Percentiles rank a stretch among this genome's conserved stretches.
phyloP scores from a whole-genome alignment of 305 asterid species.

The Lippia alba region DNA sequence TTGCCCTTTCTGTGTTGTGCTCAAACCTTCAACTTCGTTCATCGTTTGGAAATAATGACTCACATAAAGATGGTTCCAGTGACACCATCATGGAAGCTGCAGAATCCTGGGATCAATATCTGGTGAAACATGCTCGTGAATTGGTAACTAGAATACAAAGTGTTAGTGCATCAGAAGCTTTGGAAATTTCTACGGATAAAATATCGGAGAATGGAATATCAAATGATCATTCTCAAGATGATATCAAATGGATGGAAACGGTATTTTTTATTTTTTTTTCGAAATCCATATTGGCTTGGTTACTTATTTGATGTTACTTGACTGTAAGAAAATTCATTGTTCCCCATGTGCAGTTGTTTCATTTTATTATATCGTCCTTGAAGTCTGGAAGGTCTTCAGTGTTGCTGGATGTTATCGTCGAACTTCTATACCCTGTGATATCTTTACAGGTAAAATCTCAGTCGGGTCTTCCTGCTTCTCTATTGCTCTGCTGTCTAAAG shows the following conservation, averaged over 20 bases:
- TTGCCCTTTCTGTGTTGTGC: conserved; percentile 84
- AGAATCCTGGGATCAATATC: conserved; percentile 70
- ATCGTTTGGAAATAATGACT: conserved; percentile 48
- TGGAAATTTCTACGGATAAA: conserved; percentile 51
- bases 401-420: conserved; percentile 91
- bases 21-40: conserved; percentile 85
- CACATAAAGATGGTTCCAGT: conserved; percentile 46
- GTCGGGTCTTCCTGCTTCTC: conserved; percentile 21
- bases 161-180: conserved; percentile 62
- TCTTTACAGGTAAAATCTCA: conserved; percentile 76
- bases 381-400: conserved; percentile 97
- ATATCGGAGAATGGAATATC: conserved; percentile 56
- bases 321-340: conserved; percentile 31
- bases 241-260: conserved; percentile 99
- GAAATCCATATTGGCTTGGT: conserved; percentile 19
- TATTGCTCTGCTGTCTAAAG: conserved; percentile 26
- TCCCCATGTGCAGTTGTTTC: conserved; percentile 72
- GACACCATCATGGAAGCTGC: conserved; percentile 39
- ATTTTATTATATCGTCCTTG: conserved; percentile 88
- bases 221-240: conserved; percentile 70
- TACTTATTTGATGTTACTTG: conserved; percentile 27
- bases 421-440: conserved; percentile 86
- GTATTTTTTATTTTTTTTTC: conserved; percentile 43
- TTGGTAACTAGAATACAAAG: conserved; percentile 74
- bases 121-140: conserved; percentile 75